Percentiles rank a stretch among this genome's conserved stretches.
Evolutionary conservation across 140 eudicot genomes (phyloP).

Genomic region (Erigeron philadelphicus): DNA sequence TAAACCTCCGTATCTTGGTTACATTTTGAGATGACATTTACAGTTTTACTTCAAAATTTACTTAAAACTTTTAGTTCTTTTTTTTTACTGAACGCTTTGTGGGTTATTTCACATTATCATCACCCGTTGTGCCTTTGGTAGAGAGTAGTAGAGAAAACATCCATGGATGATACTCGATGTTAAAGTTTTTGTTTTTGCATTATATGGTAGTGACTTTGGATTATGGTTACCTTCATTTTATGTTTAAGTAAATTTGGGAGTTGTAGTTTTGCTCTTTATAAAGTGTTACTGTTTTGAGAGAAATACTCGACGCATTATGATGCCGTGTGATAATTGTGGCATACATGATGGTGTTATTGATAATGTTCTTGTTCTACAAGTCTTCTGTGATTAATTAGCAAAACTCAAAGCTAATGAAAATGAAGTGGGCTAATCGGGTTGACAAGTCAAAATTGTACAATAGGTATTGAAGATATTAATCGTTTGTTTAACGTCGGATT

Average conservation of each 20-base stretch:
- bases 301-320: too few relatives aligned
- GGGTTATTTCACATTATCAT: constrained; percentile 25
- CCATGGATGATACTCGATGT: constrained; percentile 27
- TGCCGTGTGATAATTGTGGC: too few relatives aligned
- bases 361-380: too few relatives aligned
- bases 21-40: constrained; percentile 35
- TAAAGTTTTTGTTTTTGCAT: constrained; percentile 19
- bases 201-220: constrained; percentile 10
- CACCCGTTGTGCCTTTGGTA: constrained; percentile 20
- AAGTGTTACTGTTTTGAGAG: neutral
- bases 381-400: too few relatives aligned
- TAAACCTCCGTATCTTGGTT: constrained; percentile 36
- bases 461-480: too few relatives aligned
- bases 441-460: too few relatives aligned
- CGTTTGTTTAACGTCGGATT: too few relatives aligned
- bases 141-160: constrained; percentile 34
- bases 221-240: constrained; percentile 8
- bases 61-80: constrained; percentile 23
- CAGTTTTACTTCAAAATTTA: constrained; percentile 26
- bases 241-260: constrained; percentile 17
- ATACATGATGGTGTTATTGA: too few relatives aligned
- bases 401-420: too few relatives aligned
- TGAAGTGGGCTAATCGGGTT: too few relatives aligned
- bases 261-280: constrained; percentile 7
- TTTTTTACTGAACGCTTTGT: constrained; percentile 21